A percentile compares a stretch with the other conserved stretches of the same genome.
phyloP scores from a whole-genome alignment of 345 rosid genomes.

The Eucalyptus marginata region DNA sequence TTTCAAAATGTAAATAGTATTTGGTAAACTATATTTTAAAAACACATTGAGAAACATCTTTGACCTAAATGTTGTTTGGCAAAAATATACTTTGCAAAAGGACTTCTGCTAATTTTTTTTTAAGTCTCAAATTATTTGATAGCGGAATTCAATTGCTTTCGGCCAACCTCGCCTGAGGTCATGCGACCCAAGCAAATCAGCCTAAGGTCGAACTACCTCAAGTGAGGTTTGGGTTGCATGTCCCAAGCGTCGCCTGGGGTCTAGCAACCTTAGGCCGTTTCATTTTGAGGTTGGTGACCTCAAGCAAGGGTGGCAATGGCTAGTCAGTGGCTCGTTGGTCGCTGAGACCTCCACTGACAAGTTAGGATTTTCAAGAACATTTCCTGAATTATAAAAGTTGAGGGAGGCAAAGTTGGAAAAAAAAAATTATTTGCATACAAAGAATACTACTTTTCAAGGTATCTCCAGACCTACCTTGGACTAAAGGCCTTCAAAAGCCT shows the following conservation, averaged over 20 bases:
- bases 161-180: background rate
- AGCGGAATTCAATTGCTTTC: background rate
- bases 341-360: background rate
- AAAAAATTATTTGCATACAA: no score
- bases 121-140: no score
- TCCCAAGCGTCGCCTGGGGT: rapidly evolving
- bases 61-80: background rate
- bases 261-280: background rate
- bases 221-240: background rate
- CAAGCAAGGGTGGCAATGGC: background rate
- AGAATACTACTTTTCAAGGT: background rate
- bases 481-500: no score
- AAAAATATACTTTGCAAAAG: background rate
- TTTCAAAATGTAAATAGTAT: no score
- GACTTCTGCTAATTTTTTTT: background rate
- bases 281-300: background rate
- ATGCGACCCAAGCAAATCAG: no score
- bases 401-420: background rate
- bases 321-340: background rate
- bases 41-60: background rate
- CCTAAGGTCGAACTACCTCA: no score
- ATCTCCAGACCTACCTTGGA: rapidly evolving
- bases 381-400: no score
- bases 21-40: no score
- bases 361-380: background rate